These are phyloP conservation scores for Sporothrix inflata DNA, from an alignment of 2,329 filamentous ascomycete genomes.

Conservation along the genomic window DNA sequence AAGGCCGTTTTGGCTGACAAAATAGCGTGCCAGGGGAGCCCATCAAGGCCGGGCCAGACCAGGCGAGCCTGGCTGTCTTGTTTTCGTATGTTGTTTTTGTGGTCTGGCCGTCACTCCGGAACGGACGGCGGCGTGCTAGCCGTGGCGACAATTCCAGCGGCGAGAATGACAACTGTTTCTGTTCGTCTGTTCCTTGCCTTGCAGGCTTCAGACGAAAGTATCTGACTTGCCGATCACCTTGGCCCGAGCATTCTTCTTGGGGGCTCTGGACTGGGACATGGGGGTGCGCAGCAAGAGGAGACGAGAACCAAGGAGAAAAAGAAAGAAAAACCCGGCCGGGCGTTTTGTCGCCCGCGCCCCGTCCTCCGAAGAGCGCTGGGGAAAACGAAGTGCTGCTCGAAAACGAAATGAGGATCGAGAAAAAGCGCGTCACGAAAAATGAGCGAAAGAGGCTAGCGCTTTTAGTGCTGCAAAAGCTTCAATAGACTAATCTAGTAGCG, in stretches of 20 bases:
- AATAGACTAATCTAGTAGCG: conserved; percentile 33
- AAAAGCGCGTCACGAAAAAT: conserved; percentile 28
- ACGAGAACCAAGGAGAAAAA: not conserved
- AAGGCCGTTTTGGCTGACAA: not conserved
- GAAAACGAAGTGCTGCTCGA: not conserved
- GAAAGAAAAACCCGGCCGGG: not conserved
- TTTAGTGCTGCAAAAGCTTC: conserved; percentile 33
- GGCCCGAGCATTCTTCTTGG: conserved; percentile 16
- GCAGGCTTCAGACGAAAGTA: not conserved
- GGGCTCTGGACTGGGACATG: not conserved
- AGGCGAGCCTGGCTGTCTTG: not conserved
- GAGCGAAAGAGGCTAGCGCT: conserved; percentile 32
- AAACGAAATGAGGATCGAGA: conserved; percentile 27
- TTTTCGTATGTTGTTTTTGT: not conserved
- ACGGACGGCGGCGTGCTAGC: conserved; percentile 7
- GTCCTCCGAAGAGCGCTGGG: not conserved
- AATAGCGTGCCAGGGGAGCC: conserved; percentile 7
- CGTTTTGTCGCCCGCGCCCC: not conserved
- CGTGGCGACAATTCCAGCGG: conserved; percentile 11
- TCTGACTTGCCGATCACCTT: conserved; percentile 7
- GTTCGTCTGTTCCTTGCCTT: too few species aligned
- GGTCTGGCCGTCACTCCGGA: conserved; percentile 7
- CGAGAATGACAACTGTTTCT: not conserved
- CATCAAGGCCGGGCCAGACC: not conserved
- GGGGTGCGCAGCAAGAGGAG: not conserved